Base-by-base conservation (phyloP, 2,329 filamentous ascomycete species). In the Hypomyces perniciosus region DNA sequence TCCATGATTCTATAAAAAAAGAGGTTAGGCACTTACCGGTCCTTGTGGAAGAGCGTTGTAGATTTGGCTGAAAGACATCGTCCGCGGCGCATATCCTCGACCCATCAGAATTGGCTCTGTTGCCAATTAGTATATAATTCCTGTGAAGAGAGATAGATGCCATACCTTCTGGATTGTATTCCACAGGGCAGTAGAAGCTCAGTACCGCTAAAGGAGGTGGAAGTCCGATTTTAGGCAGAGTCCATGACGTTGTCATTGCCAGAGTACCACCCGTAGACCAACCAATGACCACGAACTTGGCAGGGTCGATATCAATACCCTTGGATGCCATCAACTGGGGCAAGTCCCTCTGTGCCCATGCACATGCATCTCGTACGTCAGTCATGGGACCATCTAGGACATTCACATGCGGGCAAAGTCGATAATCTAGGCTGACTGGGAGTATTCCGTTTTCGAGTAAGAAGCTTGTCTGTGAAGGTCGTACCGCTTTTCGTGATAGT, bases 261-360 rank as follows among this genome's bases (percentile, higher is more conserved):
- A 79, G 61, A 3, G 65, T 62, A 0, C 74, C 77, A 1, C 75
- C 76, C 0, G 69, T 66, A 0, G 75, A 79, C 75, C 75, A 79
- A 0, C 76, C 75, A 0, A 78, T 59, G 1, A 58, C 67, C 0
- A 72, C 70, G 0, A 76, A 62, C 2, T 56, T 61, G 0, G 68
- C 59, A 2, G 60, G 49, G 39, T 66, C 63, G 5, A 61, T 28
- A 1, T 35, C 47, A 9, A 49, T 49, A 8, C 47, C 40, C 33
- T 9, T 37, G 13, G 12, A 20, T 6, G 9, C 29, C 20, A 49
- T 28, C 4, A 49, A 9, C 26, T 10, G 6, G 8, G 30, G 31
- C 6, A 41, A 0, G 63, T 65, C 2, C 60, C 52, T 1, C 68
- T 34, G 62, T 0, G 65, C 64, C 73, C 74, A 78, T 0, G 47